Percentiles rank a stretch among this genome's conserved stretches.
These are phyloP conservation scores for Emergomyces pasteurianus DNA, from an alignment of 2,329 filamentous ascomycete genomes.

Conservation along the genomic window DNA sequence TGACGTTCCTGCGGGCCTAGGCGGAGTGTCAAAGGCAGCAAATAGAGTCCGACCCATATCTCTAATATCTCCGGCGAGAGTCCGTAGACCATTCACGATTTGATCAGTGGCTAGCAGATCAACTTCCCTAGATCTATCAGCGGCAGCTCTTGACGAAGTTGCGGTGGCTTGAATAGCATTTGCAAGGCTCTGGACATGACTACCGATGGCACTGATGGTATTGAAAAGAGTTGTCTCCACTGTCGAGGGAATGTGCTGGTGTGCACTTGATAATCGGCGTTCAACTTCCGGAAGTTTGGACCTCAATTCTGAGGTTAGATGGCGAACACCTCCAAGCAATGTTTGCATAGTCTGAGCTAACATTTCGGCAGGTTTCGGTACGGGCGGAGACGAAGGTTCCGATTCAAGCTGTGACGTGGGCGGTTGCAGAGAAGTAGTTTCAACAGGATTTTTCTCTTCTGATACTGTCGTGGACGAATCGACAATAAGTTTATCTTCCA, in stretches of 20 bases:
- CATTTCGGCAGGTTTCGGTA: slow-evolving; percentile 17
- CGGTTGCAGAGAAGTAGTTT: slow-evolving; percentile 7
- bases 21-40: slow-evolving; percentile 22
- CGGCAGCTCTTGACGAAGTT: slow-evolving; percentile 22
- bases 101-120: slow-evolving; percentile 27
- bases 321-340: slow-evolving; percentile 23
- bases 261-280: slow-evolving; percentile 23
- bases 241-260: slow-evolving; percentile 24
- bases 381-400: background rate
- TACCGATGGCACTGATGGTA: slow-evolving; percentile 26
- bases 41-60: slow-evolving; percentile 28
- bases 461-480: slow-evolving; percentile 4
- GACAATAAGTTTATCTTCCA: slow-evolving; percentile 10
- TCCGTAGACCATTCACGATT: slow-evolving; percentile 27
- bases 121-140: slow-evolving; percentile 24
- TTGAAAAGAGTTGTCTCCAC: slow-evolving; percentile 25
- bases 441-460: background rate
- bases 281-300: slow-evolving; percentile 28
- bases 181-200: slow-evolving; percentile 25
- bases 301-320: slow-evolving; percentile 25
- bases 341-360: slow-evolving; percentile 23
- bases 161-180: slow-evolving; percentile 28
- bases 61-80: slow-evolving; percentile 30
- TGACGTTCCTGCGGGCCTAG: background rate
- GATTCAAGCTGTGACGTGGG: slow-evolving; percentile 5